These are phyloP conservation scores for Nicotiana tomentosiformis DNA, from an alignment of 257 asterid species.

Conservation along the genomic window DNA sequence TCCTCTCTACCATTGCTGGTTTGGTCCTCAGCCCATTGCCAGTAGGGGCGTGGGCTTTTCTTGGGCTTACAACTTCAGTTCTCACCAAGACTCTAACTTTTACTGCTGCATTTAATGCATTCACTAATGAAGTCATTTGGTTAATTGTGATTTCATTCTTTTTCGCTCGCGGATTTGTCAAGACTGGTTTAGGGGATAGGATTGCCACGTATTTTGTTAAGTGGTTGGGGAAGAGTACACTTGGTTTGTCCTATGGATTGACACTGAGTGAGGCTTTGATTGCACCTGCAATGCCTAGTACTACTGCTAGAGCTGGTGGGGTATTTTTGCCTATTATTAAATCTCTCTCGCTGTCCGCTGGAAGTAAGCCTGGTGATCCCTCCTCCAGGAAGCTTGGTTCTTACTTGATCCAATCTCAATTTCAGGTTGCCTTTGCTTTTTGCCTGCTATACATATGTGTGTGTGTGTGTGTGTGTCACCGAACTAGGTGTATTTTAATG, in stretches of 20 bases:
- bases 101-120: slow-evolving; percentile 68
- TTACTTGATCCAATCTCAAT: slow-evolving; percentile 76
- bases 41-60: slow-evolving; percentile 94
- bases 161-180: slow-evolving; percentile 91
- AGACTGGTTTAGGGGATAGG: slow-evolving; percentile 86
- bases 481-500: background rate
- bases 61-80: slow-evolving; percentile 68
- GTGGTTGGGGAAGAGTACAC: slow-evolving; percentile 87
- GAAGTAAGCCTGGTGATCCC: slow-evolving; percentile 74
- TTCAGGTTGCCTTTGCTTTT: slow-evolving; percentile 51
- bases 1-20: slow-evolving; percentile 84
- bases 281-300: slow-evolving; percentile 98
- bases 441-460: background rate
- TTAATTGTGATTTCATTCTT: slow-evolving; percentile 83
- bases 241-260: slow-evolving; percentile 89
- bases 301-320: slow-evolving; percentile 98
- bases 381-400: slow-evolving; percentile 81
- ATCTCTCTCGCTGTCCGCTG: slow-evolving; percentile 73
- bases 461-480: background rate
- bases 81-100: slow-evolving; percentile 63
- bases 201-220: slow-evolving; percentile 84
- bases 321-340: slow-evolving; percentile 87
- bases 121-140: slow-evolving; percentile 93
- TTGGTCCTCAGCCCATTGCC: slow-evolving; percentile 83
- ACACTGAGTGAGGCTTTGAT: slow-evolving; percentile 85